Base-by-base conservation (phyloP, 148 eudicot genomes). In the Mesembryanthemum crystallinum region DNA sequence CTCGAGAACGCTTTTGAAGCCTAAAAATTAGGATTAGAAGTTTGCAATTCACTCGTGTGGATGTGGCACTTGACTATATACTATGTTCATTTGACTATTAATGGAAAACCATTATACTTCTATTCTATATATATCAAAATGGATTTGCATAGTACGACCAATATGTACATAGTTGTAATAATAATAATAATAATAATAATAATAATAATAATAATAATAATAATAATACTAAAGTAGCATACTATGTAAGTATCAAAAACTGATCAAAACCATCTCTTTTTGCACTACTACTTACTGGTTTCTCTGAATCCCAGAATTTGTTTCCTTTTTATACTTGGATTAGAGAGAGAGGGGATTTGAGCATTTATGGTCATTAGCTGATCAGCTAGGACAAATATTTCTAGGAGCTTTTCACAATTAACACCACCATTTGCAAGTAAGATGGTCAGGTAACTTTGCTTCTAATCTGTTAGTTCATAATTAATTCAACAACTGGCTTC, bases 1-100 rank as follows among this genome's bases (percentile, higher is more conserved):
- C 61, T 71, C 83, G 68, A 84, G 77, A 85, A 83, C 86, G 67
- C 58, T 65, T 79, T 85, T 76, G 61, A 78, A 68, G 84, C 86
- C 86, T 76, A 55, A 81, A 87, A 62, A 71, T 69, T 69, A 58
- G 86, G 62, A 30, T 11, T 71, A 69, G 80, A 60, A 68, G 28
- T 39, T 71, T 70, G 80, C 60, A 77, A 57, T 76, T 32, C 86
- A 76, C 76, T 82, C 86, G 89, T 82, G 89, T 70, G 64, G 78
- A n/a, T n/a, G n/a, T n/a, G n/a, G n/a, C n/a, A n/a, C n/a, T n/a
- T n/a, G n/a, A n/a, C n/a, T n/a, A n/a, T n/a, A n/a, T n/a, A n/a
- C n/a, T n/a, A n/a, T n/a, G n/a, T 43, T 42, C 42, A 27, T 74
- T 33, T 7, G 15, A 66, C 42, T 79, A 72, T 28, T 51, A 73